Evolutionary conservation across 176 grass and related monocot genomes (phyloP), one percentile per base, ranked within the genome.

Genomic region (Tillandsia fasciculata): DNA sequence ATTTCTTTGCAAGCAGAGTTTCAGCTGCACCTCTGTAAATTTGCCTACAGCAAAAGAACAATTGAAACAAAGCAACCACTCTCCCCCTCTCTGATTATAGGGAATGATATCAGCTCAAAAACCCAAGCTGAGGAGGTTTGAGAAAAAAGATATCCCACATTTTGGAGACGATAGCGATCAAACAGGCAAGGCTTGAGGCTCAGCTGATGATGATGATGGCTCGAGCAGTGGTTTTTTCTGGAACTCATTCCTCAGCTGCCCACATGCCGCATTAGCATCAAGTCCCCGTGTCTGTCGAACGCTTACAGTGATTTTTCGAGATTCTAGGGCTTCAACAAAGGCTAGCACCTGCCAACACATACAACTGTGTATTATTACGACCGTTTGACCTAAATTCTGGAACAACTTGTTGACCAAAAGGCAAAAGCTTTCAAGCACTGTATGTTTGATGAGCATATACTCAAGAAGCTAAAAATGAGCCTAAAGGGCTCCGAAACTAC

Each of bases 211-310:
- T 11, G 12, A 11, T 2, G 76, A 49, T 0, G 77, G 17, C 6
- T 90, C 86, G 2, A 85, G 64, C 49, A 92, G 47, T 1, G 93
- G 89, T 66, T 77, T 87, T 81, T 97, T 90, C 51, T 97, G 93
- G 65, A 92, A 89, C 61, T 87, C 82, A 56, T 97, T 97, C 53
- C 89, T 88, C 33, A 97, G 84, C 69, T 97, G 93, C 14, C 93
- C 93, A 67, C 93, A 97, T 1, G 93, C 93, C 9, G 93, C 93
- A 74, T 91, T 92, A 27, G 89, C 93, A 72, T 97, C 93, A 24
- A 97, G 93, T 70, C 93, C 93, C 10, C 89, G 79, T 18, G 89
- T 97, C 26, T 90, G 93, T 66, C 86, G 74, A 67, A 97, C 81
- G 8, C 93, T 97, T 3, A 90, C 84, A 0, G 89, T 97, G 74